A percentile compares a stretch with the other conserved stretches of the same genome.
phyloP scores from a whole-genome alignment of 2,329 filamentous ascomycete genomes.

The Microsporum ferrugineum region DNA sequence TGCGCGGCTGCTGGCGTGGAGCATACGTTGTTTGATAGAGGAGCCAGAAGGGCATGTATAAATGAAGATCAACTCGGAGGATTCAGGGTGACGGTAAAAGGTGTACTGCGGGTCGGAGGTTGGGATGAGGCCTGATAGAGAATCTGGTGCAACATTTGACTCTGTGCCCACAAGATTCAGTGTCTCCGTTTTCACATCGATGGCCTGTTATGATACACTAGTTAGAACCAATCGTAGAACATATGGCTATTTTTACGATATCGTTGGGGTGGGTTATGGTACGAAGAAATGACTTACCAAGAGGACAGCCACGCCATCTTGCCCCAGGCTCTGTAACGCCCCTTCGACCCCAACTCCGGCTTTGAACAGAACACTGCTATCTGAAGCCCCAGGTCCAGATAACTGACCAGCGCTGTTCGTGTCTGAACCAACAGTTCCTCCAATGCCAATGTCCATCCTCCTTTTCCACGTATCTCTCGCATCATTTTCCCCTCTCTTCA shows the following conservation, averaged over 20 bases:
- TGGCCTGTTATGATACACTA: slow-evolving; percentile 22
- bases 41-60: slow-evolving; percentile 52
- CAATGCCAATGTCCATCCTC: slow-evolving; percentile 36
- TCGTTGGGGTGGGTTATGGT: not conserved
- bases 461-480: slow-evolving; percentile 43
- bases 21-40: slow-evolving; percentile 55
- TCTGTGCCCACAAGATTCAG: slow-evolving; percentile 41
- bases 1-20: slow-evolving; percentile 49
- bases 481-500: slow-evolving; percentile 48
- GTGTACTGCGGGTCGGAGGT: slow-evolving; percentile 47
- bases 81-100: slow-evolving; percentile 46
- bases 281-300: slow-evolving; percentile 33
- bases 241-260: not conserved
- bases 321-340: slow-evolving; percentile 34
- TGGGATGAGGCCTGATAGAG: slow-evolving; percentile 40
- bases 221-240: slow-evolving; percentile 14
- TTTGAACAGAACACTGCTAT: slow-evolving; percentile 36
- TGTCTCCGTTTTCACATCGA: slow-evolving; percentile 41
- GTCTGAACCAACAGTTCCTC: slow-evolving; percentile 25
- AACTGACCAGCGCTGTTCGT: slow-evolving; percentile 21
- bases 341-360: slow-evolving; percentile 43
- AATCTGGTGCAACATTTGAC: slow-evolving; percentile 32
- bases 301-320: slow-evolving; percentile 31
- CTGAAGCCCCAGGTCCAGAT: slow-evolving; percentile 27
- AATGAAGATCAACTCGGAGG: slow-evolving; percentile 45